These are phyloP conservation scores for Chaetomidium leptoderma DNA, from an alignment of 495 filamentous ascomycete species.

Conservation along the genomic window DNA sequence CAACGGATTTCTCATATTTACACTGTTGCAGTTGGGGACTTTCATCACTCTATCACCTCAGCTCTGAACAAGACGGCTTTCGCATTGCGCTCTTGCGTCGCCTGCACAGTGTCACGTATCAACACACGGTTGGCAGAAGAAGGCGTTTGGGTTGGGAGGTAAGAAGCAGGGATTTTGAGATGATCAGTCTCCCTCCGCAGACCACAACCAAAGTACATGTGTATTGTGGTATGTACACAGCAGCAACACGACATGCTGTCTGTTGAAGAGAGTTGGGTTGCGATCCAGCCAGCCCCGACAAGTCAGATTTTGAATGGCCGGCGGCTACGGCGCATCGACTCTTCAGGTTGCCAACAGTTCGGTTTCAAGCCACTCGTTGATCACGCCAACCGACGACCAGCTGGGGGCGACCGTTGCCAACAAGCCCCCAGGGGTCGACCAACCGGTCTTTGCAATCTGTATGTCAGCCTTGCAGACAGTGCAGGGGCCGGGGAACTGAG, in stretches of 20 bases:
- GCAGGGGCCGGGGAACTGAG: background rate
- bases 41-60: background rate
- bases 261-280: background rate
- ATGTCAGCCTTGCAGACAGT: slow-evolving; percentile 10
- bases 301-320: no score
- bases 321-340: background rate
- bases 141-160: background rate
- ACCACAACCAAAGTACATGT: no score
- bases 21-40: no score
- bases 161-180: no score
- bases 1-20: background rate
- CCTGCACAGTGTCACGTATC: background rate
- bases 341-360: background rate
- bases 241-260: background rate
- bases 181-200: no score
- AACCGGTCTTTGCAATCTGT: background rate
- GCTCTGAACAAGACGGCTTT: background rate
- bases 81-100: background rate
- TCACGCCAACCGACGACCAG: background rate
- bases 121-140: background rate
- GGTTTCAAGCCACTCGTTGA: background rate
- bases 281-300: background rate
- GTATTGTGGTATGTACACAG: background rate
- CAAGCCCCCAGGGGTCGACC: background rate
- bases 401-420: background rate